These are phyloP conservation scores for Solanum medicagineum DNA, from an alignment of 257 asterid genomes.

Conservation along the genomic window DNA sequence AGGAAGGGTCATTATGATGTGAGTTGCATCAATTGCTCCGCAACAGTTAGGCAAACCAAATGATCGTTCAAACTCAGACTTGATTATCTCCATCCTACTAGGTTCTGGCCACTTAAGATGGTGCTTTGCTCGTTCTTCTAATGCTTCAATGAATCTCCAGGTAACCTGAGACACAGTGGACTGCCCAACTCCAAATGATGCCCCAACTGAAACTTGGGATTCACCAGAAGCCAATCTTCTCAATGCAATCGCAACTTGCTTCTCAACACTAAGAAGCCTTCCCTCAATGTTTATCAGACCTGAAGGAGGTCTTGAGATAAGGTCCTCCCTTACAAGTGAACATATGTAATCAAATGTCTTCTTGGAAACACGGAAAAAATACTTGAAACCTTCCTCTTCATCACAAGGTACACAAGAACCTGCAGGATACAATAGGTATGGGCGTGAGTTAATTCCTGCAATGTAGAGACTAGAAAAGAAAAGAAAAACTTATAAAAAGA, in stretches of 20 bases:
- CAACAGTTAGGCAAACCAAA: slow-evolving; percentile 87
- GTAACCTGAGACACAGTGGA: slow-evolving; percentile 98
- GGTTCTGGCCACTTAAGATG: slow-evolving; percentile 85
- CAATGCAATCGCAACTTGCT: slow-evolving; percentile 93
- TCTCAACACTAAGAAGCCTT: slow-evolving; percentile 90
- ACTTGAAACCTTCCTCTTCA: slow-evolving; percentile 80
- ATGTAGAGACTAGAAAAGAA: neutral
- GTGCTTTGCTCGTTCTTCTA: slow-evolving; percentile 88
- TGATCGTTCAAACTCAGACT: slow-evolving; percentile 40
- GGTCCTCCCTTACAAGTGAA: slow-evolving; percentile 82
- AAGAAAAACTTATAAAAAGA: neutral
- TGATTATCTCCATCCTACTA: slow-evolving; percentile 29
- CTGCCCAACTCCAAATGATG: slow-evolving; percentile 94
- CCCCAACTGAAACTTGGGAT: slow-evolving; percentile 93
- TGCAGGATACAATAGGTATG: slow-evolving; percentile 3
- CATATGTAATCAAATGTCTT: slow-evolving; percentile 73
- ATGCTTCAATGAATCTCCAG: slow-evolving; percentile 88
- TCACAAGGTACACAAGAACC: slow-evolving; percentile 36
- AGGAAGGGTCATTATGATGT: slow-evolving; percentile 84
- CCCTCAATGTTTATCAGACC: slow-evolving; percentile 98
- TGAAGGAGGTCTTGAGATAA: slow-evolving; percentile 95
- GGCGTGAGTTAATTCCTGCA: neutral
- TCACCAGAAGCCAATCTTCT: slow-evolving; percentile 93
- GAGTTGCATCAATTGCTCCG: slow-evolving; percentile 88
- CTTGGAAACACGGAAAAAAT: slow-evolving; percentile 76